phyloP scores from a whole-genome alignment of 2,329 filamentous ascomycete genomes.

The Capronia americana region DNA sequence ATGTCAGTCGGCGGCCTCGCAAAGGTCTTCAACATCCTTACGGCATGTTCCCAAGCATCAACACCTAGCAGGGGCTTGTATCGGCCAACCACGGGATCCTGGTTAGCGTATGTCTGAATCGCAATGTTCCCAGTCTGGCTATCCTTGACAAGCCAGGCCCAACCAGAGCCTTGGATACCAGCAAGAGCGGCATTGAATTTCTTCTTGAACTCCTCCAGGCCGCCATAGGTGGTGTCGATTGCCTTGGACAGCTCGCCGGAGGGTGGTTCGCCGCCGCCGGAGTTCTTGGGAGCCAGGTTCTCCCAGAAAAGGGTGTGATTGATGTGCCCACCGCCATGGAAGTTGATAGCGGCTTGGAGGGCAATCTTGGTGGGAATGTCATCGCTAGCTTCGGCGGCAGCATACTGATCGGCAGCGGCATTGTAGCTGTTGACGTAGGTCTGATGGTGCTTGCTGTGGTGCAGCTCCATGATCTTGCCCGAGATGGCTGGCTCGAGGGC shows the following conservation, averaged over 20 bases:
- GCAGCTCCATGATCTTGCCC: constrained; percentile 90
- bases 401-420: constrained; percentile 71
- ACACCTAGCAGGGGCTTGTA: constrained; percentile 84
- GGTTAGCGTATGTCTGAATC: constrained; percentile 76
- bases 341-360: constrained; percentile 76
- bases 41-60: constrained; percentile 93
- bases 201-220: constrained; percentile 64
- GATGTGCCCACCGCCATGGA: constrained; percentile 90
- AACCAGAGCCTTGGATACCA: constrained; percentile 69
- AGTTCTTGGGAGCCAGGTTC: constrained; percentile 67
- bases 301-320: constrained; percentile 92
- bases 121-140: constrained; percentile 63
- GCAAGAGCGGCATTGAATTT: constrained; percentile 69
- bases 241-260: constrained; percentile 62
- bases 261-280: constrained; percentile 68
- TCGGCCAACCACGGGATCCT: constrained; percentile 85
- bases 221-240: constrained; percentile 66
- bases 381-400: constrained; percentile 60
- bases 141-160: constrained; percentile 69
- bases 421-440: constrained; percentile 92
- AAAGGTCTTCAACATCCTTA: constrained; percentile 21
- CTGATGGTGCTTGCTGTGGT: constrained; percentile 92
- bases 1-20: constrained; percentile 4
- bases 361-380: constrained; percentile 70
- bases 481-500: constrained; percentile 86